phyloP scores from a whole-genome alignment of 768 basidiomycete genomes.

The Collybia mongolica region DNA sequence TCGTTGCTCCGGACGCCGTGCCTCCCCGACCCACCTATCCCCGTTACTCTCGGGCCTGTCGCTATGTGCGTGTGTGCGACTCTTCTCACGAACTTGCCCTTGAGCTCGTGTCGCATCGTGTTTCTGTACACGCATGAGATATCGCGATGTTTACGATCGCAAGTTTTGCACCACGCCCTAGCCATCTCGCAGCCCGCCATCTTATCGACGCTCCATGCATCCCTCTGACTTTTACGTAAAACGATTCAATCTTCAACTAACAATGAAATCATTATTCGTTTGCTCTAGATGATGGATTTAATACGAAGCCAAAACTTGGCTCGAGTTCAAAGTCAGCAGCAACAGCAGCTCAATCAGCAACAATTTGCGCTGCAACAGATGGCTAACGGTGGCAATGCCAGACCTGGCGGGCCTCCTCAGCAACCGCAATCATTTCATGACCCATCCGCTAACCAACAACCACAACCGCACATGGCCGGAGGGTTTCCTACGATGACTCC shows the following conservation, averaged over 20 bases:
- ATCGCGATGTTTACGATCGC: slow-evolving; percentile 9
- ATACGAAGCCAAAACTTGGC: slow-evolving; percentile 38
- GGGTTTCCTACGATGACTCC: slow-evolving; percentile 38
- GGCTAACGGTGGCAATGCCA: slow-evolving; percentile 26
- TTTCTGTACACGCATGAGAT: slow-evolving; percentile 8
- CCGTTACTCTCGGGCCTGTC: slow-evolving; percentile 8
- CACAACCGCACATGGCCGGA: slow-evolving; percentile 36
- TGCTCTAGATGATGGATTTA: slow-evolving; percentile 43
- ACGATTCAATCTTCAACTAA: slow-evolving; percentile 13
- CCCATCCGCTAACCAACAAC: slow-evolving; percentile 25
- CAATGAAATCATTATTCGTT: slow-evolving; percentile 19
- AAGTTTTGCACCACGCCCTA: slow-evolving; percentile 1
- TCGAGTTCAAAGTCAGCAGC: slow-evolving; percentile 33
- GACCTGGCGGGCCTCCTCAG: slow-evolving; percentile 20
- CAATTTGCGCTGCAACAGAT: slow-evolving; percentile 42
- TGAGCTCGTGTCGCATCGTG: slow-evolving; percentile 8
- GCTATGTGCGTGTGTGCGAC: slow-evolving; percentile 2
- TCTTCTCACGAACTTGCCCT: slow-evolving; percentile 8
- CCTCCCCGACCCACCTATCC: slow-evolving; percentile 2
- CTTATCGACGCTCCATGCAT: slow-evolving; percentile 16
- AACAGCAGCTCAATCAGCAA: slow-evolving; percentile 36
- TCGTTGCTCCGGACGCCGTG: slow-evolving; percentile 2
- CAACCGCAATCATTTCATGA: slow-evolving; percentile 35
- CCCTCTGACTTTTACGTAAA: slow-evolving; percentile 19
- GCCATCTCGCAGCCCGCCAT: slow-evolving; percentile 7